Evolutionary conservation across 305 asterid genomes (phyloP), one percentile per base, ranked within the genome.

Genomic region (Ajuga reptans): DNA sequence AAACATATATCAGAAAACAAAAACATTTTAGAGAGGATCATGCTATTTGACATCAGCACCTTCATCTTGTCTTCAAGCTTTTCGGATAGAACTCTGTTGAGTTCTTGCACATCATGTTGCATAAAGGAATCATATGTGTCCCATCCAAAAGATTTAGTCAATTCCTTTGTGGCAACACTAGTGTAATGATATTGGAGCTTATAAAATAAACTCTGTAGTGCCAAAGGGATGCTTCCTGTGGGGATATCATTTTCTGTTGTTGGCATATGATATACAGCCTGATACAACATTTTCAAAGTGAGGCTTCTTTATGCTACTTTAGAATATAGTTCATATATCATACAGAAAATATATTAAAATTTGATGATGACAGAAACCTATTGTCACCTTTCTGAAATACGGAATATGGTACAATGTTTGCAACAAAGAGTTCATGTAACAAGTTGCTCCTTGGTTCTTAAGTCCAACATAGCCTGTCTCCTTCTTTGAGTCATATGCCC

Each of bases 211-310:
- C 98, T 91, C 82, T 91, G 98, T 65, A 91, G 69, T 12, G 98
- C 98, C 81, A 91, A 80, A 71, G 98, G 96, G 59, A 91, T 91
- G 80, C 98, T 91, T 66, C 95, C 90, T 1, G 98, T 79, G 49
- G 98, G 98, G 79, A 80, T 85, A 80, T 91, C 96, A 64, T 87
- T 91, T 84, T 89, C 98, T 18, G 95, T 91, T 63, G 98, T 91
- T 10, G 95, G 98, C 98, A 91, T 91, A 74, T 91, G 98, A 87
- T 91, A 91, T 33, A 91, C 98, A 81, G 98, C 98, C 98, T 91
- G 81, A 65, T 51, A 61, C 39, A 64, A 75, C 34, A 73, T 18
- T 62, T 73, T 59, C 45, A 51, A 76, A 73, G 27, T 21, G 66
- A 72, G 75, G 69, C 18, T 64, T 51, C 69, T 74, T 62, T 80